Evolutionary conservation across 2,329 filamentous ascomycete genomes (phyloP), one percentile per base, ranked within the genome.

Genomic region (Neofusicoccum umdonicola): DNA sequence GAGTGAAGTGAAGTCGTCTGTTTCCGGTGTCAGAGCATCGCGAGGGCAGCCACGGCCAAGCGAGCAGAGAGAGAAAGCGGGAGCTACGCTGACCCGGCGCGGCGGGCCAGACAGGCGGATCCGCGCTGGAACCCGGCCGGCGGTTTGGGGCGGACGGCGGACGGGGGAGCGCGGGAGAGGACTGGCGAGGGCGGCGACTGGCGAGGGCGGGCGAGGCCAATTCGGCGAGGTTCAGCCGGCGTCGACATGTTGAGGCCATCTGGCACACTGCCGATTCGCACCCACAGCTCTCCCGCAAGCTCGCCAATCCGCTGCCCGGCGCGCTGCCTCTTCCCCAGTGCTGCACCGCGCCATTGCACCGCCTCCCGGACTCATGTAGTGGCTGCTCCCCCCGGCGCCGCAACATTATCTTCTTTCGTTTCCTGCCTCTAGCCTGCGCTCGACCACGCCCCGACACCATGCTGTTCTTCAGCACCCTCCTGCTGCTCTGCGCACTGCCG

Each of bases 401-500:
- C 56, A 47, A 8, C 22, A 60, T 12, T 19, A n/a, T 12, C 15
- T 42, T 37, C 37, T 35, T 15, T 19, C 52, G 39, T 39, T 34
- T 12, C 19, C 34, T n/a, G 17, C 8, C 35, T 31, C 6, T 1
- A 7, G 4, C 6, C 27, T 31, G 27, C 27, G 22, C 41, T 11
- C 27, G 8, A 22, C 39, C 34, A 52, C 42, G 7, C 44, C n/a
- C 17, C 35, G 6, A 42, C 35, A 54, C n/a, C 45, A 65, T 65
- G 63, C 63, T 65, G 31, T 65, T 60, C 39, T 65, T 65, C 63
- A 65, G 45, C 45, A 39, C 56, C 2, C 45, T 65, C 12, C 70
- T 82, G 62, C 70, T 81, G 27, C 69, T 82, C 63, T 72, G 79
- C 50, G 77, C 74, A 66, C 68, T 84, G 57, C 70, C 81, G 41